Evolutionary conservation across 179 eudicot genomes (phyloP), one percentile per base, ranked within the genome.

Genomic region (Actinidia chinensis): DNA sequence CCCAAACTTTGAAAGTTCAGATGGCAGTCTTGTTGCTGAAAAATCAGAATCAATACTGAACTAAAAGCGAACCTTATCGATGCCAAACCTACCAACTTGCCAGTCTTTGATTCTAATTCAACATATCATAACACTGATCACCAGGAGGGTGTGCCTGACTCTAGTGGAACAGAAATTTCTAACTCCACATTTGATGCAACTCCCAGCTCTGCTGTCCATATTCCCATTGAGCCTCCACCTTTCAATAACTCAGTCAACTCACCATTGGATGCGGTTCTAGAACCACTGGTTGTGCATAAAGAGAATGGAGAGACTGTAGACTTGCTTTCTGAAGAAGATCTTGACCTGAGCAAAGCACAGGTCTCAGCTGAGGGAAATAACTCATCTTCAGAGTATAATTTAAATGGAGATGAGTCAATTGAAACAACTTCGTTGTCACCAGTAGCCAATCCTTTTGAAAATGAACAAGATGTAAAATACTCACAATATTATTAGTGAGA

Each of bases 361-460:
- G 76, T 78, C 75, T 83, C 82, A 76, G 73, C 68, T 55, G 86
- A 83, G 70, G 75, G 74, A 82, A 75, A 81, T 82, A 69, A 73
- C 44, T 64, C 76, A 61, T 66, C 83, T 28, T 4, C 67, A 43
- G 90, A 54, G 78, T 61, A 73, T 80, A 75, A 68, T 68, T 36
- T 76, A 50, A 79, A 79, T 83, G 87, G 76, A 75, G 80, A 51
- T 70, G 81, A 64, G 54, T 42, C 79, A 58, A 44, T 76, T 73
- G 84, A 72, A 55, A 47, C 71, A 74, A 73, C 76, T 60, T 72
- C 85, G 78, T 73, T 56, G 61, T 79, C 86, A 58, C 59, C 76
- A 78, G 82, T 79, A 71, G 82, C 81, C 80, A 78, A 84, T 76
- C 73, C 86, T 61, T 75, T 83, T 74, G 80, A 63, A 63, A 79